Conservation (phyloP, 2,329 filamentous ascomycete genomes). For the Neopestalotiopsis sp. region DNA sequence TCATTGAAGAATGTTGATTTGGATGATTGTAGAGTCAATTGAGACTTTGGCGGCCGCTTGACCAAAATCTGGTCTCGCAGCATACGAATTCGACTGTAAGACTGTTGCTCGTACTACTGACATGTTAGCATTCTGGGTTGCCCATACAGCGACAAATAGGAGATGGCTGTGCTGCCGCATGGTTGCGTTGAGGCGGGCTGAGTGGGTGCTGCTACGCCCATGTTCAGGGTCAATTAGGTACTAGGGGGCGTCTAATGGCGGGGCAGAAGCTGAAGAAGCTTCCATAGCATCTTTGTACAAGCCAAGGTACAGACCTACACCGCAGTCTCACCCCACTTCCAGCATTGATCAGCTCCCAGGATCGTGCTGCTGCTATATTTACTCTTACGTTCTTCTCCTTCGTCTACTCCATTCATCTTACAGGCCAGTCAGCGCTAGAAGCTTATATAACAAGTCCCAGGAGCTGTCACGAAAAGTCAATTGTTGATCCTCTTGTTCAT, state of each 20-base stretch:
- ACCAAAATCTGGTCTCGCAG: no score
- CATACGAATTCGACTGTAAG: background rate
- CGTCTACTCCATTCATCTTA: background rate
- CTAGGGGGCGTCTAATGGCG: conserved; percentile 4
- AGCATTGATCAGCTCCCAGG: conserved; percentile 15
- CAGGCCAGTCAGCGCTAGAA: conserved; percentile 13
- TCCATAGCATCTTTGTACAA: background rate
- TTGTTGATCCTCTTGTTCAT: background rate
- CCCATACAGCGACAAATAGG: conserved; percentile 14
- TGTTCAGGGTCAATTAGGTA: conserved; percentile 7
- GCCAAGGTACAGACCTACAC: background rate
- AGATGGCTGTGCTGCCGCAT: conserved; percentile 15
- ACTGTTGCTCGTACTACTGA: background rate
- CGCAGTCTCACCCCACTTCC: conserved; percentile 8
- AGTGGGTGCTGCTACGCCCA: conserved; percentile 10
- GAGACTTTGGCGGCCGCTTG: no score
- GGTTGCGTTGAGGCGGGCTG: conserved; percentile 8
- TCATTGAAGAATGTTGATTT: background rate
- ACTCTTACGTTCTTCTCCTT: conserved; percentile 8
- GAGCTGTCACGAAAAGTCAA: conserved; percentile 6
- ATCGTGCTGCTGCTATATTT: conserved; percentile 14
- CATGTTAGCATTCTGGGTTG: background rate
- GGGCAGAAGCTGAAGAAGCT: conserved; percentile 18
- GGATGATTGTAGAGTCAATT: no score
- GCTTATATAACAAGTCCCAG: background rate